A percentile compares a stretch with the other conserved stretches of the same genome.
These are phyloP conservation scores for Lactarius sanguifluus DNA, from an alignment of 768 basidiomycete species.

Conservation along the genomic window DNA sequence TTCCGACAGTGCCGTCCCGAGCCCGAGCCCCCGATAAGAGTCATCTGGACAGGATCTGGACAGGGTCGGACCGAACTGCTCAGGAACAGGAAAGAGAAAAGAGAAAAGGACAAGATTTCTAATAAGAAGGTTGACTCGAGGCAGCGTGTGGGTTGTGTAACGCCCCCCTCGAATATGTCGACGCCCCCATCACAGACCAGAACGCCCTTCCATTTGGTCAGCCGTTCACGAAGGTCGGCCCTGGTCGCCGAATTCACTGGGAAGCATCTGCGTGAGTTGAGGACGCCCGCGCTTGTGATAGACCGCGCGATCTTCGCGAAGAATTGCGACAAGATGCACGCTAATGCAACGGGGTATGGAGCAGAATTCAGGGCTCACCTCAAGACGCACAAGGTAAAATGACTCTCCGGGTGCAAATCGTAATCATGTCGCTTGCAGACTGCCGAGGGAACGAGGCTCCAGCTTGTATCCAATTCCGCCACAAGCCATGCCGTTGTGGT, in stretches of 20 bases:
- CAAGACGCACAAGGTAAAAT: constrained; percentile 74
- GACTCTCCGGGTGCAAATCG: neutral
- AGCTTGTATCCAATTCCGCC: constrained; percentile 55
- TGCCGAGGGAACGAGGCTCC: constrained; percentile 68
- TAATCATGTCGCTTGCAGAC: constrained; percentile 45
- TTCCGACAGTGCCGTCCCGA: neutral
- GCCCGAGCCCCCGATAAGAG: constrained; percentile 1
- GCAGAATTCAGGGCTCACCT: constrained; percentile 79
- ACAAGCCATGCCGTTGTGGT: constrained; percentile 65
- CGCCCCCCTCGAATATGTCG: constrained; percentile 22
- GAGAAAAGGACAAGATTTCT: neutral
- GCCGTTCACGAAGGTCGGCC: constrained; percentile 47
- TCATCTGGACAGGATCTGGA: neutral
- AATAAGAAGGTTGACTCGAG: constrained; percentile 4
- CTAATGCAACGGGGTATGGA: constrained; percentile 61
- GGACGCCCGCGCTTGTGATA: constrained; percentile 78
- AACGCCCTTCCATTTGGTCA: constrained; percentile 45
- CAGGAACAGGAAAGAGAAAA: neutral
- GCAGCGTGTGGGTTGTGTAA: neutral
- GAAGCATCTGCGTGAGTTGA: constrained; percentile 51
- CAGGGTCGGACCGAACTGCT: constrained; percentile 10
- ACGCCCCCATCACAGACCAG: constrained; percentile 43
- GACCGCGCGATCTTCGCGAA: constrained; percentile 68
- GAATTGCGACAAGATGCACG: constrained; percentile 75
- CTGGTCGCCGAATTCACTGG: constrained; percentile 59